Evolutionary conservation across 345 rosid species (phyloP).

Genomic region (Camelina neglecta): DNA sequence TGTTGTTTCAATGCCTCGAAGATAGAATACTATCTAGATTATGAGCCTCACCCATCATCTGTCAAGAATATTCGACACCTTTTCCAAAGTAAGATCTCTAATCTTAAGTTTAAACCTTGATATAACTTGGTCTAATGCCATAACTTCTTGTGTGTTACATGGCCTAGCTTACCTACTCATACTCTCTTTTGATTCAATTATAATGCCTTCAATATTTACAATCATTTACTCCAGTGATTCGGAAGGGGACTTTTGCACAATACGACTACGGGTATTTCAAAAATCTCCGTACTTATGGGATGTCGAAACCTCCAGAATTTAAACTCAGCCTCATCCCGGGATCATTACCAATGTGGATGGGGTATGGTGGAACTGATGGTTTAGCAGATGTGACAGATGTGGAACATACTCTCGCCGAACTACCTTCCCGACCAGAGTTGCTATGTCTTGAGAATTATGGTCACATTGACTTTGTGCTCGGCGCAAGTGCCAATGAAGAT

Average conservation of each 20-base stretch:
- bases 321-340: slow-evolving; percentile 65
- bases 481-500: slow-evolving; percentile 67
- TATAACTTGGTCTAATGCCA: not conserved
- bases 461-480: slow-evolving; percentile 70
- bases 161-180: slow-evolving; percentile 15
- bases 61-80: slow-evolving; percentile 86
- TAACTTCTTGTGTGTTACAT: slow-evolving; percentile 4
- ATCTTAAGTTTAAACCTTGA: not conserved
- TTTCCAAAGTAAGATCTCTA: slow-evolving; percentile 72
- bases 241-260: slow-evolving; percentile 77
- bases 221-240: slow-evolving; percentile 64
- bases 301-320: slow-evolving; percentile 66
- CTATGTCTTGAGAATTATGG: slow-evolving; percentile 77
- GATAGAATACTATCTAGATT: slow-evolving; percentile 67
- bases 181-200: not conserved
- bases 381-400: slow-evolving; percentile 76
- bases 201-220: not conserved
- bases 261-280: slow-evolving; percentile 79
- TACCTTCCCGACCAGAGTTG: slow-evolving; percentile 63
- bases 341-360: slow-evolving; percentile 87
- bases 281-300: slow-evolving; percentile 64
- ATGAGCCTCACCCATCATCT: slow-evolving; percentile 94
- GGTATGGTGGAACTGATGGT: slow-evolving; percentile 77
- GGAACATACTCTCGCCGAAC: slow-evolving; percentile 62
- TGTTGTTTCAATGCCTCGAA: slow-evolving; percentile 80